Evolutionary conservation across 2,329 filamentous ascomycete species (phyloP), one percentile per base, ranked within the genome.

Genomic region (Fusarium sarcochroum): DNA sequence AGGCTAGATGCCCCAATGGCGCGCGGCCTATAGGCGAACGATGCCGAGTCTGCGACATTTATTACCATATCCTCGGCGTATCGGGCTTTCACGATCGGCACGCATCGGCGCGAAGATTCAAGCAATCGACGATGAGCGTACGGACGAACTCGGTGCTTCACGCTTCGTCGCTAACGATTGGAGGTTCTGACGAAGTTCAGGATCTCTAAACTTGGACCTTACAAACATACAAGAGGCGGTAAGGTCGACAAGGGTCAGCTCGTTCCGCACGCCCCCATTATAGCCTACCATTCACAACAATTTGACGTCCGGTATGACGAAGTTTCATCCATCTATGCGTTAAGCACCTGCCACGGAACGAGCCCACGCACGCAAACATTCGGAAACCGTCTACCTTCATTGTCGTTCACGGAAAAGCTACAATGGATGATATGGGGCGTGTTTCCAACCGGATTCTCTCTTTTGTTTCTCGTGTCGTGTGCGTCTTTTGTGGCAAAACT

Each of bases 41-140:
- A 45, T 40, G 61, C 53, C 63, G 64, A 62, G 25, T 49, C 18
- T 69, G 54, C 58, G 63, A 63, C 40, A 54, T 65, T 51, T 53
- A 44, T 55, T 37, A 21, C 27, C 21, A 35, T 52, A 32, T 45
- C 34, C 44, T 27, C 41, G 47, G 53, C 23, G 15, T 17, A 18
- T 46, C 44, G n/a, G 38, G 20, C 32, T 58, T 46, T 37, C 52
- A 47, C 49, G 45, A 67, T 70, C 52, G 63, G 52, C 35, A 21
- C 47, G 21, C 48, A 68, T 70, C 62, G 62, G 49, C 20, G 34
- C 48, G 58, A 45, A 56, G 40, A 45, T 50, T 23, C 23, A 23
- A 40, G 15, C 30, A 47, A 69, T 62, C 60, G 56, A 48, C 42
- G 45, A 66, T 63, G 61, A 34, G 32, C 38, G 20, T 51, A 35